Percentiles rank a stretch among this genome's conserved stretches.
Conservation (phyloP, 768 basidiomycete genomes). For the Baorangia bicolor region DNA sequence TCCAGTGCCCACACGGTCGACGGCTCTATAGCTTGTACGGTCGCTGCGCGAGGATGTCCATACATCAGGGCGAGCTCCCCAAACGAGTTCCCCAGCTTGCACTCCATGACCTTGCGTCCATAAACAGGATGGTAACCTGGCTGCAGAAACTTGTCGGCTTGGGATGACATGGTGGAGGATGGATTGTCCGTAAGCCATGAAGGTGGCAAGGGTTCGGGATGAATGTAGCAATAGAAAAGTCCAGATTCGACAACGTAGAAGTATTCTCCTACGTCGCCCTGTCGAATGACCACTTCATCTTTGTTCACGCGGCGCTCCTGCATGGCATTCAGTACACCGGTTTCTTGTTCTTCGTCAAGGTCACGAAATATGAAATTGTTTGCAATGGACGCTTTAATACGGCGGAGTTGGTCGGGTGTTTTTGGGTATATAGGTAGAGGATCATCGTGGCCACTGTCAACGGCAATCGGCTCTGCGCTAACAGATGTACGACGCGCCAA, state of each 20-base stretch:
- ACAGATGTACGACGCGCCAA: conserved; percentile 92
- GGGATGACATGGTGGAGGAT: conserved; percentile 35
- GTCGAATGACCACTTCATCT: conserved; percentile 90
- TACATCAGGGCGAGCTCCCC: conserved; percentile 99
- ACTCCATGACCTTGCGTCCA: conserved; percentile 83
- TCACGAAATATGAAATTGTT: conserved; percentile 95
- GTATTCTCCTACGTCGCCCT: conserved; percentile 95
- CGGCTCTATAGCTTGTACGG: conserved; percentile 79
- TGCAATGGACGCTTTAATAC: conserved; percentile 85
- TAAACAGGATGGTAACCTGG: conserved; percentile 67
- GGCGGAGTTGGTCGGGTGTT: conserved; percentile 75
- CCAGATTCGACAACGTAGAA: conserved; percentile 98
- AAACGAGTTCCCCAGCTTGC: conserved; percentile 82
- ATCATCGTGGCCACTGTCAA: conserved; percentile 64
- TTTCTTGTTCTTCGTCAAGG: conserved; percentile 94
- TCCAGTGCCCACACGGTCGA: conserved; percentile 94
- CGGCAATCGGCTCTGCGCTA: conserved; percentile 92
- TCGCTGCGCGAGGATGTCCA: conserved; percentile 93
- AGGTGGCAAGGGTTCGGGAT: conserved; percentile 62
- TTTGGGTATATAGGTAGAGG: conserved; percentile 78
- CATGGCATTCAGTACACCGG: conserved; percentile 93
- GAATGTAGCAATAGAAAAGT: conserved; percentile 78
- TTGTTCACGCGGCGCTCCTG: conserved; percentile 71
- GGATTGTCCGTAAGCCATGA: conserved; percentile 51
- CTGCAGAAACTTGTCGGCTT: conserved; percentile 57